Conservation (phyloP, 1,284 basidiomycete genomes). For the Leccinum solheimii region DNA sequence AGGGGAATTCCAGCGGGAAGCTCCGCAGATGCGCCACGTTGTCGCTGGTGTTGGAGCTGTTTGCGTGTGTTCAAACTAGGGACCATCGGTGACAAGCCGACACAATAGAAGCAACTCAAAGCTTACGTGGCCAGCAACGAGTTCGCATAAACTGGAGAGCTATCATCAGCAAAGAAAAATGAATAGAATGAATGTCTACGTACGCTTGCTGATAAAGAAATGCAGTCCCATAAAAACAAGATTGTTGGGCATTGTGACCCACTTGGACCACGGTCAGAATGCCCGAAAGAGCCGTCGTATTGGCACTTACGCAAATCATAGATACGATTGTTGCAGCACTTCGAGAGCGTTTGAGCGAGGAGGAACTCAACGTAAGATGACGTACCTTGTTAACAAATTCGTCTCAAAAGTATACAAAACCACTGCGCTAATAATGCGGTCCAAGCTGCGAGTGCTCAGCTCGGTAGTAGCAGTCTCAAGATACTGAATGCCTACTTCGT, state of each 20-base stretch:
- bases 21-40: slow-evolving; percentile 30
- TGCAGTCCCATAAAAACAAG: slow-evolving; percentile 53
- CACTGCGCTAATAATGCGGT: slow-evolving; percentile 47
- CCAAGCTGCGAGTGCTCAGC: slow-evolving; percentile 37
- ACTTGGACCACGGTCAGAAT: slow-evolving; percentile 37
- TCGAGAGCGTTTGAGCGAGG: neutral
- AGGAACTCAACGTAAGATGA: neutral
- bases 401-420: slow-evolving; percentile 55
- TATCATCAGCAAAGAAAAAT: neutral
- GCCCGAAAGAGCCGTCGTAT: slow-evolving; percentile 6
- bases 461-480: neutral
- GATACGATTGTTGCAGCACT: slow-evolving; percentile 49
- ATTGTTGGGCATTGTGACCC: slow-evolving; percentile 49
- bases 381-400: slow-evolving; percentile 50
- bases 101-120: neutral
- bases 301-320: slow-evolving; percentile 46
- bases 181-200: slow-evolving; percentile 8
- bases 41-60: slow-evolving; percentile 31
- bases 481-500: slow-evolving; percentile 15
- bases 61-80: slow-evolving; percentile 32
- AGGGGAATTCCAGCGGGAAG: slow-evolving; percentile 36
- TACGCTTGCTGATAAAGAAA: slow-evolving; percentile 52
- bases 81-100: neutral
- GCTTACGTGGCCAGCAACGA: slow-evolving; percentile 37
- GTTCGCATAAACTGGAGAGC: slow-evolving; percentile 34